Percentiles rank a stretch among this genome's conserved stretches.
These are phyloP conservation scores for Rhizopogon salebrosus DNA, from an alignment of 768 basidiomycete species.

Conservation along the genomic window DNA sequence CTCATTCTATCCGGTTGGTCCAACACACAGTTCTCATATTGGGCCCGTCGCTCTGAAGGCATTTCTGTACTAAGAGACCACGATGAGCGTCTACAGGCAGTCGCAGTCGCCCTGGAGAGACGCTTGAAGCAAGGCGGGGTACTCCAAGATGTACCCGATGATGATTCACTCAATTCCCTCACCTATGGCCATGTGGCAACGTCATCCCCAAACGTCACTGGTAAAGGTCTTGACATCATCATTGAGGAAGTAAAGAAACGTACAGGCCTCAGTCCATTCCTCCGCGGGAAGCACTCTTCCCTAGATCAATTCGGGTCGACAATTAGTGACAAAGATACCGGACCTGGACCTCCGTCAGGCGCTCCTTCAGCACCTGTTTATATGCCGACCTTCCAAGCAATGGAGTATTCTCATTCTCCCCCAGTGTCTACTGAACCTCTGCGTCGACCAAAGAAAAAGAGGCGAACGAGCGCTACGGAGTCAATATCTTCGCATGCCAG, in stretches of 20 bases:
- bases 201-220: constrained; percentile 38
- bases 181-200: constrained; percentile 19
- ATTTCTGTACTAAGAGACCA: constrained; percentile 40
- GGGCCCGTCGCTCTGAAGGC: constrained; percentile 47
- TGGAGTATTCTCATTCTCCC: constrained; percentile 32
- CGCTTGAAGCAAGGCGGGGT: constrained; percentile 33
- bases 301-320: constrained; percentile 44
- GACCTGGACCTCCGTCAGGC: constrained; percentile 21
- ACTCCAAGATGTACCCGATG: constrained; percentile 22
- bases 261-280: constrained; percentile 41
- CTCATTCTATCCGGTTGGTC: constrained; percentile 48
- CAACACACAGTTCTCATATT: constrained; percentile 50
- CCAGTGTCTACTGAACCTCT: constrained; percentile 27
- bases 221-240: constrained; percentile 45
- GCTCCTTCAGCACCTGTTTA: constrained; percentile 27
- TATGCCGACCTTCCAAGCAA: constrained; percentile 36
- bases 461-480: constrained; percentile 30
- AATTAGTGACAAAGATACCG: constrained; percentile 29
- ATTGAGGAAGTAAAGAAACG: constrained; percentile 46
- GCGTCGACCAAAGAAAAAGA: constrained; percentile 30
- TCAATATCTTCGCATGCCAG: constrained; percentile 31
- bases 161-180: constrained; percentile 7
- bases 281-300: constrained; percentile 47
- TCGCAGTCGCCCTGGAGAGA: constrained; percentile 35
- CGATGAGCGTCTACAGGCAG: constrained; percentile 35